Evolutionary conservation across 345 rosid species (phyloP).

Genomic region (Kernera saxatilis): DNA sequence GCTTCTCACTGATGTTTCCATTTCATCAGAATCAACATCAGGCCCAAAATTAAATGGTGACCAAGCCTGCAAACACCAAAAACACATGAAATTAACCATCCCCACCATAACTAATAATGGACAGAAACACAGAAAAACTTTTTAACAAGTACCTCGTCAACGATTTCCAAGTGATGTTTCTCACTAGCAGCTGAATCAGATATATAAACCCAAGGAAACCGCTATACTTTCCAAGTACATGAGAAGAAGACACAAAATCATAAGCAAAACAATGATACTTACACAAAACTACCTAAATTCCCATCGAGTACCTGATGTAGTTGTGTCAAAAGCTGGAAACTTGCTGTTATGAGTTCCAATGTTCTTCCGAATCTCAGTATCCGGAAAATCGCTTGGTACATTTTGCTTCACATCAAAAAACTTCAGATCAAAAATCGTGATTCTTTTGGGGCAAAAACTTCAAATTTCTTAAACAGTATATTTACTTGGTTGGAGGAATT

Average conservation of each 20-base stretch:
- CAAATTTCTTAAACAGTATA: background rate
- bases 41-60: conserved; percentile 49
- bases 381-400: conserved; percentile 63
- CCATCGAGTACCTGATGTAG: conserved; percentile 47
- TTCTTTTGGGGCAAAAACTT: background rate
- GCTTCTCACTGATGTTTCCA: conserved; percentile 32
- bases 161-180: conserved; percentile 31
- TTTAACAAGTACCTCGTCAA: conserved; percentile 44
- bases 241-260: background rate
- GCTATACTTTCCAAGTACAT: conserved; percentile 27
- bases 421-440: background rate
- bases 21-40: conserved; percentile 36
- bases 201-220: conserved; percentile 43
- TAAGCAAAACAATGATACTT: background rate
- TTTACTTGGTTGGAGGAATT: conserved; percentile 59
- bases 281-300: background rate
- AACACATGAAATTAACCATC: conserved; percentile 6
- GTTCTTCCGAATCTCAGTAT: conserved; percentile 56
- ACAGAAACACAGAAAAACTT: background rate
- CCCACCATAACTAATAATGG: background rate
- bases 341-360: conserved; percentile 58
- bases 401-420: conserved; percentile 42
- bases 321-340: conserved; percentile 67
- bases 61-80: conserved; percentile 48
- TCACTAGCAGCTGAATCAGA: conserved; percentile 27